Conservation (phyloP, 768 basidiomycete species). For the Leccinum ochraceum region DNA sequence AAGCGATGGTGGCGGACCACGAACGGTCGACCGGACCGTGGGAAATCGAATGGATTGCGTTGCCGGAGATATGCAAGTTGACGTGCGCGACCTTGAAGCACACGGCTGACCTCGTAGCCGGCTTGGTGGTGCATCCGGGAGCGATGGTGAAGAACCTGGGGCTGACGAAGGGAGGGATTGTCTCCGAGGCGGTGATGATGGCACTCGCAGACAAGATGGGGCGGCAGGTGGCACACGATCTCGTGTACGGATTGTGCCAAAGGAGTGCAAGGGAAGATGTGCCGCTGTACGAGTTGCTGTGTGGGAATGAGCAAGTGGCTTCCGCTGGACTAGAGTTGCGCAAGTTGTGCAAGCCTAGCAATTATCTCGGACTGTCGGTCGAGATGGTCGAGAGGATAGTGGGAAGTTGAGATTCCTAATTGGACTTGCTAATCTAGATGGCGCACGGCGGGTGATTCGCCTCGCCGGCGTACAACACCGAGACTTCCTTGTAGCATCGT, state of each 20-base stretch:
- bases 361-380: slow-evolving; percentile 40
- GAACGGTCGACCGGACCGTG: slow-evolving; percentile 50
- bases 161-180: slow-evolving; percentile 41
- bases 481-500: slow-evolving; percentile 5
- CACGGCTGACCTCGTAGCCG: slow-evolving; percentile 37
- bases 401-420: slow-evolving; percentile 3
- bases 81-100: slow-evolving; percentile 42
- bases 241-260: slow-evolving; percentile 45
- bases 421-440: slow-evolving; percentile 9
- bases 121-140: slow-evolving; percentile 42
- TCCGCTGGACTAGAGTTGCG: slow-evolving; percentile 31
- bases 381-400: slow-evolving; percentile 27
- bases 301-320: slow-evolving; percentile 28
- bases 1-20: slow-evolving; percentile 51
- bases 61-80: slow-evolving; percentile 46
- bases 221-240: slow-evolving; percentile 46
- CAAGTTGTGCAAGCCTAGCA: slow-evolving; percentile 38
- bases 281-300: slow-evolving; percentile 36
- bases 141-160: slow-evolving; percentile 43
- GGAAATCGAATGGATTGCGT: slow-evolving; percentile 52
- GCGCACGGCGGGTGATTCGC: slow-evolving; percentile 9
- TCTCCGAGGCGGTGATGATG: slow-evolving; percentile 52
- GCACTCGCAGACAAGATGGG: slow-evolving; percentile 42
- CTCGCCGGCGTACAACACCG: neutral
- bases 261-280: slow-evolving; percentile 27